Percentiles rank a stretch among this genome's conserved stretches.
Conservation (phyloP, 2,329 filamentous ascomycete genomes). For the Curvularia sp. region DNA sequence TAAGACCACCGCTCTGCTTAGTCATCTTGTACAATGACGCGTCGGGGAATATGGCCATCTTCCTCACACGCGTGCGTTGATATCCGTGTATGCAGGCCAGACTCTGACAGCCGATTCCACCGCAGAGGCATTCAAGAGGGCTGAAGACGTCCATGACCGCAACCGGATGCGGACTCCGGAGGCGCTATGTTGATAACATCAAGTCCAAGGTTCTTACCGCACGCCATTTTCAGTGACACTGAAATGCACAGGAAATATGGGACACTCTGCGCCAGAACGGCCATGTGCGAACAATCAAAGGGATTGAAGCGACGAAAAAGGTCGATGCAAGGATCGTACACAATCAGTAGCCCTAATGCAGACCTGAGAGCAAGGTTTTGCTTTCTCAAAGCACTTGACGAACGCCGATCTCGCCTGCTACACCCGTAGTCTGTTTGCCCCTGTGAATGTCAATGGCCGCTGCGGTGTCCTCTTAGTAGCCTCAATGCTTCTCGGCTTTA, state of each 20-base stretch:
- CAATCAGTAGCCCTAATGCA: neutral
- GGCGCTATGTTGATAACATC: neutral
- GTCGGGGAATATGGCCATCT: neutral
- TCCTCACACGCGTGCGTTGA: neutral
- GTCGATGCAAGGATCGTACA: neutral
- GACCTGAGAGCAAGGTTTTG: neutral
- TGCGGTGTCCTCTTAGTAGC: neutral
- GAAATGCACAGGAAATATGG: neutral
- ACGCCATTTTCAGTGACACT: too few relatives aligned
- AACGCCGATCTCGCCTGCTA: neutral
- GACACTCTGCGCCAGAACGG: neutral
- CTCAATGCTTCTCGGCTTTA: neutral
- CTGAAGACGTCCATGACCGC: neutral
- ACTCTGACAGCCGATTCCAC: neutral
- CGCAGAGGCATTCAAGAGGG: neutral
- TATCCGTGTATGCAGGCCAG: neutral
- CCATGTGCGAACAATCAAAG: neutral
- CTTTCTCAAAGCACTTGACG: conserved; percentile 4
- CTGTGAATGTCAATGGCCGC: conserved; percentile 11
- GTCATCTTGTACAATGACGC: neutral
- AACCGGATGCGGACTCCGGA: neutral
- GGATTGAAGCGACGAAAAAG: neutral
- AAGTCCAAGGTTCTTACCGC: too few relatives aligned
- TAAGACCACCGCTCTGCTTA: neutral
- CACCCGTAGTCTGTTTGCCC: conserved; percentile 5